phyloP scores from a whole-genome alignment of 2,329 filamentous ascomycete genomes.

The Pochonia chlamydosporia region DNA sequence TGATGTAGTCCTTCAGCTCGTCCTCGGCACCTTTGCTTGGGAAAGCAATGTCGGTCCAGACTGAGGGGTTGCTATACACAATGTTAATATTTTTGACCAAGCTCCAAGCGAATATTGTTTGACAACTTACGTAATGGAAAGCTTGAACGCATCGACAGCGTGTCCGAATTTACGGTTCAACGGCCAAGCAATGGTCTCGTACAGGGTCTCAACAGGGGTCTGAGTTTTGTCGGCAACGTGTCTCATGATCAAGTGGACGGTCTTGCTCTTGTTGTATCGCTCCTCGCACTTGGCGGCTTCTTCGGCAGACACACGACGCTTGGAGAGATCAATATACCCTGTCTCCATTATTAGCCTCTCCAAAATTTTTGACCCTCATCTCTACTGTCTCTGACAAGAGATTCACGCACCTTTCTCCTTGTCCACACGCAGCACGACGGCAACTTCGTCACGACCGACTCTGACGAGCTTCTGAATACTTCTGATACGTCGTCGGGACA shows the following conservation, averaged over 20 bases:
- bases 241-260: constrained; percentile 98
- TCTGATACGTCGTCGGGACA: constrained; percentile 95
- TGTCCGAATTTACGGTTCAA: constrained; percentile 97
- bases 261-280: constrained; percentile 99
- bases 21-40: constrained; percentile 78
- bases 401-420: constrained; percentile 80
- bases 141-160: constrained; percentile 96
- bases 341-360: constrained; percentile 15
- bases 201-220: constrained; percentile 88
- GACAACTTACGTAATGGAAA: constrained; percentile 80
- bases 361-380: constrained; percentile 14
- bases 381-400: neutral
- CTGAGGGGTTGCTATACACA: constrained; percentile 72
- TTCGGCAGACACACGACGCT: constrained; percentile 94
- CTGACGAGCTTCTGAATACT: constrained; percentile 98
- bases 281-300: constrained; percentile 99
- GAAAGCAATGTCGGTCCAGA: constrained; percentile 92
- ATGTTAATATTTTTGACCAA: neutral
- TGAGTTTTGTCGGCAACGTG: constrained; percentile 97
- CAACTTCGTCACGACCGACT: constrained; percentile 96
- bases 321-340: constrained; percentile 95
- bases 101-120: too few species aligned
- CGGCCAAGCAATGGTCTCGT: constrained; percentile 93
- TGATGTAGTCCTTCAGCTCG: constrained; percentile 91
- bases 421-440: constrained; percentile 96